Evolutionary conservation across 1,139 yeast species (phyloP), one percentile per base, ranked within the genome.

Genomic region (Blastobotrys malaysiensis): DNA sequence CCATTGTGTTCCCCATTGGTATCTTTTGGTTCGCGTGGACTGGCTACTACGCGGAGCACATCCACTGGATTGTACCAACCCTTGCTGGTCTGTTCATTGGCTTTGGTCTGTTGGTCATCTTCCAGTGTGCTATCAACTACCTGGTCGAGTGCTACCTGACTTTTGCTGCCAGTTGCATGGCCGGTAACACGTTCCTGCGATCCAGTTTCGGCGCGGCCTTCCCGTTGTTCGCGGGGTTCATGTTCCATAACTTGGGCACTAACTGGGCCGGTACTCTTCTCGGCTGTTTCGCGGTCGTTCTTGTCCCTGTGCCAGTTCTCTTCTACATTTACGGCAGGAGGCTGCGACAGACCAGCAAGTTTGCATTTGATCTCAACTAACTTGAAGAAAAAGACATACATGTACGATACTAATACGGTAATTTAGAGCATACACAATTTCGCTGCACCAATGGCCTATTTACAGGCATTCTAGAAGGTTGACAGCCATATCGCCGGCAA

Each of bases 151-250:
- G 86, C 46, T 89, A 88, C 67, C 74, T 87, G 60, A 69, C 82
- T 55, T 82, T 84, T 64, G 95, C 96, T 5, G 96, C 96, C 5
- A 86, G 95, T 22, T 96, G 96, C 1, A 76, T 89, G 61, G 96
- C 97, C 5, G 96, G 86, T 13, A 88, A 88, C 67, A 82, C 96
- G 0, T 82, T 89, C 65, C 74, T 90, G 63, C 82, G 98, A 75
- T 82, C 90, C 58, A 83, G 74, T 0, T 79, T 81, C 62, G 88
- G 84, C 56, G 86, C 84, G 47, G 78, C 77, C 1, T 90, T 90
- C 79, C 97, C 97, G 48, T 74, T 90, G 55, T 90, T 90, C 65
- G 79, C 84, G 2, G 71, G 78, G 5, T 86, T 81, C 60, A 84
- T 89, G 96, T 88, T 88, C 69, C 69, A 74, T 9, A 78, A 77